phyloP scores from a whole-genome alignment of 805 yeast species.

The Wickerhamomyces strasburgensis region DNA sequence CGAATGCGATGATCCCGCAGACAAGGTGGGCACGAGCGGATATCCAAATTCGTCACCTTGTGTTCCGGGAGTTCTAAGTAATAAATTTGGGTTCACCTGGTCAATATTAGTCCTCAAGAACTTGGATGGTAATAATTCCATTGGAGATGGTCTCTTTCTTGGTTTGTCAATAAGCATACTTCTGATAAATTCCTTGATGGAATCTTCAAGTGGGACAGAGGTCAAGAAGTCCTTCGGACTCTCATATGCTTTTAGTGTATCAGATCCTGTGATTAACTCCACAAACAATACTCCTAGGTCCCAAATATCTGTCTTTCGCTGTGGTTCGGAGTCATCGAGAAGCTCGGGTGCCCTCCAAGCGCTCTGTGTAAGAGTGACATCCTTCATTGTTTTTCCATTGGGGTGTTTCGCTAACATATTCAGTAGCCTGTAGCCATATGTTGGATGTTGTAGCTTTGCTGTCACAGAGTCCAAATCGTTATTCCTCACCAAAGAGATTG shows the following conservation, averaged over 20 bases:
- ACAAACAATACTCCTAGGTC: constrained; percentile 77
- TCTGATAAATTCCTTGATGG: constrained; percentile 61
- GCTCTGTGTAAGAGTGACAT: constrained; percentile 19
- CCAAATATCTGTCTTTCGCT: constrained; percentile 90
- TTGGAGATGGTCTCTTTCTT: constrained; percentile 71
- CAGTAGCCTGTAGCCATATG: constrained; percentile 49
- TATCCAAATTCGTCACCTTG: constrained; percentile 16
- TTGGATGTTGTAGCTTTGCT: constrained; percentile 55
- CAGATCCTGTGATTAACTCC: constrained; percentile 58
- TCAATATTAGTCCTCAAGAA: constrained; percentile 74
- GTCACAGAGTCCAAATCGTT: constrained; percentile 48
- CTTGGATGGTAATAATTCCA: constrained; percentile 79
- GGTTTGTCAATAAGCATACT: constrained; percentile 61
- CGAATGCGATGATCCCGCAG: constrained; percentile 22
- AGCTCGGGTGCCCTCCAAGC: constrained; percentile 84
- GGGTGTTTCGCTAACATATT: constrained; percentile 36
- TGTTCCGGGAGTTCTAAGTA: constrained; percentile 11
- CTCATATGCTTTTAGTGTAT: constrained; percentile 46
- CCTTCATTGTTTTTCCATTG: constrained; percentile 23
- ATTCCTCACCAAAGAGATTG: constrained; percentile 49
- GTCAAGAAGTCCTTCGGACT: constrained; percentile 63
- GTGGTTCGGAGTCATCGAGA: constrained; percentile 40
- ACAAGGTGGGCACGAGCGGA: constrained; percentile 22
- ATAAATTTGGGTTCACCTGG: constrained; percentile 25
- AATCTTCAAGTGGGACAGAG: constrained; percentile 41